Evolutionary conservation across 805 yeast genomes (phyloP).

Genomic region (Cyberlindnera nakhonratchasimensis): DNA sequence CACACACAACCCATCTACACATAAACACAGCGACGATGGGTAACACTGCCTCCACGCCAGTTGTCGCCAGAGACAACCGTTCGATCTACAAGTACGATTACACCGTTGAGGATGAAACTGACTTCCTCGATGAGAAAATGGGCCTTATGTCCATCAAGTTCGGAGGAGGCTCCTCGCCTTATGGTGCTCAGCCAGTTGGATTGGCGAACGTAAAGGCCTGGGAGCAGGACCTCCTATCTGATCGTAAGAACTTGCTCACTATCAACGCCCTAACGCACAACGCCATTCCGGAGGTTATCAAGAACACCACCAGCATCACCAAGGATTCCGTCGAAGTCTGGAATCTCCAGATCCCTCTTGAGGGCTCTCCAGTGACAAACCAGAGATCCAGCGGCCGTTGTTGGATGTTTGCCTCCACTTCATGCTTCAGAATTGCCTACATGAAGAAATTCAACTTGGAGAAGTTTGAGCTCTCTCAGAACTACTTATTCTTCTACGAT

Average conservation of each 20-base stretch:
- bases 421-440: conserved; percentile 60
- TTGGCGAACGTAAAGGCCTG: conserved; percentile 37
- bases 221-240: conserved; percentile 43
- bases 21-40: no score
- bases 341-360: conserved; percentile 30
- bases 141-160: not conserved
- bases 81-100: conserved; percentile 10
- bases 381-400: conserved; percentile 77
- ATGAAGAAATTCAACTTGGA: conserved; percentile 60
- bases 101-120: conserved; percentile 2
- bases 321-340: conserved; percentile 24
- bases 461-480: conserved; percentile 68
- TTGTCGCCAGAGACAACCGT: conserved; percentile 13
- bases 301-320: conserved; percentile 10
- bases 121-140: conserved; percentile 8
- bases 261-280: conserved; percentile 52
- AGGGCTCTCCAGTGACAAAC: conserved; percentile 62
- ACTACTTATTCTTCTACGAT: conserved; percentile 76
- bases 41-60: conserved; percentile 7
- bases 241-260: conserved; percentile 49
- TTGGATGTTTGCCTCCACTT: conserved; percentile 84
- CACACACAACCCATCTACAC: not conserved
- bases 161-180: not conserved
- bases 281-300: conserved; percentile 16
- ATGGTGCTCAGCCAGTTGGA: conserved; percentile 30